These are phyloP conservation scores for Plasmodium falciparum DNA, from an alignment of 169 alveolate genomes.

Conservation along the genomic window DNA sequence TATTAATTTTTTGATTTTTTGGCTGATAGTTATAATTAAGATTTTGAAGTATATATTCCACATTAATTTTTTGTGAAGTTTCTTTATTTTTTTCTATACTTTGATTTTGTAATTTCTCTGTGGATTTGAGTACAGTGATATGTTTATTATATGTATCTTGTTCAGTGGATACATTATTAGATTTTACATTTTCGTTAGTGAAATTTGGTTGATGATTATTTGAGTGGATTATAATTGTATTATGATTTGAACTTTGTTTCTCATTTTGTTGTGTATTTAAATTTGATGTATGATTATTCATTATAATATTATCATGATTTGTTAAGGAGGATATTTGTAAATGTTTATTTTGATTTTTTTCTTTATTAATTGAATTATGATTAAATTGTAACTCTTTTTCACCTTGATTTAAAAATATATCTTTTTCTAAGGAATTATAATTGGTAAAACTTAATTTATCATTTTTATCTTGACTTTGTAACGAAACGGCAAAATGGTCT, in stretches of 20 bases:
- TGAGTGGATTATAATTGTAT: neutral
- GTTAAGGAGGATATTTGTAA: no score
- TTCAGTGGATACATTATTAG: no score
- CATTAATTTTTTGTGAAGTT: constrained; percentile 25
- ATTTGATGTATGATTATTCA: no score
- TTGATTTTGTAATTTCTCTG: neutral
- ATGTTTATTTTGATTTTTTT: neutral
- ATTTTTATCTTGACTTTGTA: constrained; percentile 5
- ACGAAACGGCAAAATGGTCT: neutral
- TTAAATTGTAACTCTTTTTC: neutral
- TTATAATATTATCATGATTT: no score
- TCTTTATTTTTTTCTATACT: constrained; percentile 20
- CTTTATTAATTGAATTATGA: neutral
- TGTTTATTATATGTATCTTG: no score
- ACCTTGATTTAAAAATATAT: neutral
- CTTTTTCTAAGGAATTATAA: neutral
- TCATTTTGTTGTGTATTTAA: neutral
- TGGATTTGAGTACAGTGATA: no score
- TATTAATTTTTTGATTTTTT: constrained; percentile 43
- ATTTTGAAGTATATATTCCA: constrained; percentile 51
- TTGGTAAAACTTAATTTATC: constrained; percentile 14
- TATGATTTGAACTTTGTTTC: neutral
- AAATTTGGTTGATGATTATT: neutral
- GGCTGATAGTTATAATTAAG: constrained; percentile 65
- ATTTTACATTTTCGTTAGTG: no score